Base-by-base conservation (phyloP, 2,329 filamentous ascomycete genomes). In the Leptographium wingfieldii region DNA sequence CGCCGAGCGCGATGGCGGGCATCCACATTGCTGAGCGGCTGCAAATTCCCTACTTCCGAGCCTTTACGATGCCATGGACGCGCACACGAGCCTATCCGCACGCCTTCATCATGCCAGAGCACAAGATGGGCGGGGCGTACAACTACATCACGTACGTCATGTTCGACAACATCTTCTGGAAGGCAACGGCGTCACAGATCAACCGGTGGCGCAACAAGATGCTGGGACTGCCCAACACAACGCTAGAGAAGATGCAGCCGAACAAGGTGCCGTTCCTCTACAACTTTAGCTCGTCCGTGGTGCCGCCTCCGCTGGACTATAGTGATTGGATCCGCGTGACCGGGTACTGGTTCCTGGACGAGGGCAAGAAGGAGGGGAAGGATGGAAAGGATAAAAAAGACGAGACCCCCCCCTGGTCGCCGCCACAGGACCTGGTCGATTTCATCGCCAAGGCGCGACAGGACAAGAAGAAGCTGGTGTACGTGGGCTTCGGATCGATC, bases 41-140 rank as follows among this genome's bases (percentile, higher is more conserved):
- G 2, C 80, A 83, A 16, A 95, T 99, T 53, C 94, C 94, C 0
- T 99, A 99, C 72, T 97, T 97, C 76, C 85, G 94, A 60, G 92
- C 92, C 0, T 99, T 99, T 70, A 95, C 91, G 22, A 99, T 99
- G 94, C 94, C 94, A 0, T 99, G 94, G 94, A 96, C 94, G 0
- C 85, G 92, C 56, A 99, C 94, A 19, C 81, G 94, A 58, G 91
- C 92, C 0, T 99, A 99, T 67, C 94, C 94, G 2, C 94, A 99
- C 72, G 94, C 94, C 0, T 99, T 99, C 72, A 87, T 92, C 31
- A 92, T 95, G 63, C 88, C 91, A 1, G 89, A 95, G 63, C 85
- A 89, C 72, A 96, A 95, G 74, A 90, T 95, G 84, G 94, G 94
- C 59, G 94, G 94, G 29, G 86, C 86, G 0, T 97, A 96, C 76